A percentile compares a stretch with the other conserved stretches of the same genome.
These are phyloP conservation scores for Pyrus communis DNA, from an alignment of 306 rosid genomes.

Conservation along the genomic window DNA sequence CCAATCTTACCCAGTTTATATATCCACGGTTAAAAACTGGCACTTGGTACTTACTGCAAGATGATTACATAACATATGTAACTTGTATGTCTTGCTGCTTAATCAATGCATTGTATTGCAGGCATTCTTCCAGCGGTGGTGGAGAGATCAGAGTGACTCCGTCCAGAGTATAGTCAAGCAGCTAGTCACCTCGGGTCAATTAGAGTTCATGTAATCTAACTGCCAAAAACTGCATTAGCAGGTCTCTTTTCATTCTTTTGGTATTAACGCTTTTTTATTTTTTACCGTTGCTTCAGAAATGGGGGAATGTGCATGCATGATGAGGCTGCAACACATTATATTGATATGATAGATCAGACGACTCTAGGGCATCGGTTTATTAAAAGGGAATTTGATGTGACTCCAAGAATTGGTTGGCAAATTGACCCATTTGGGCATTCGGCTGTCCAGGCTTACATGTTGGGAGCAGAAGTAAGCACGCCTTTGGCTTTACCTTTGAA, in stretches of 20 bases:
- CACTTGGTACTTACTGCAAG: not conserved
- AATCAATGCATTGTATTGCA: constrained; percentile 14
- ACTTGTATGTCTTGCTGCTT: not conserved
- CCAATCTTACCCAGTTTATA: not conserved
- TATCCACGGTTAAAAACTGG: not conserved
- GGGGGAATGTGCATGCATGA: constrained; percentile 98
- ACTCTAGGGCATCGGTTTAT: constrained; percentile 35
- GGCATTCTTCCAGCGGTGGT: constrained; percentile 97
- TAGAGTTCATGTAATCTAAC: constrained; percentile 65
- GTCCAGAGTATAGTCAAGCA: constrained; percentile 48
- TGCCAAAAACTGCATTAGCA: not conserved
- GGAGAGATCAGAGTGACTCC: constrained; percentile 68
- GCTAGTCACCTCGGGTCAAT: constrained; percentile 73
- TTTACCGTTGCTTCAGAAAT: constrained; percentile 46
- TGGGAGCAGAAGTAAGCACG: constrained; percentile 44
- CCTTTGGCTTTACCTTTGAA: not conserved
- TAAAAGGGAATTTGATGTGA: constrained; percentile 27
- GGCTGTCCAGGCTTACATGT: constrained; percentile 52
- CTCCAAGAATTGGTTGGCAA: constrained; percentile 60
- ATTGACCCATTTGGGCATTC: constrained; percentile 64
- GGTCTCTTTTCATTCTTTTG: not conserved
- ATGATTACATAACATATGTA: not conserved
- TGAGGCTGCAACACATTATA: constrained; percentile 80
- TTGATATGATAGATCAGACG: constrained; percentile 62
- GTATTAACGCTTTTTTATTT: not conserved